A percentile compares a stretch with the other conserved stretches of the same genome.
Evolutionary conservation across 352 stramenopile species (phyloP).

Genomic region (Phytophthora lateralis): DNA sequence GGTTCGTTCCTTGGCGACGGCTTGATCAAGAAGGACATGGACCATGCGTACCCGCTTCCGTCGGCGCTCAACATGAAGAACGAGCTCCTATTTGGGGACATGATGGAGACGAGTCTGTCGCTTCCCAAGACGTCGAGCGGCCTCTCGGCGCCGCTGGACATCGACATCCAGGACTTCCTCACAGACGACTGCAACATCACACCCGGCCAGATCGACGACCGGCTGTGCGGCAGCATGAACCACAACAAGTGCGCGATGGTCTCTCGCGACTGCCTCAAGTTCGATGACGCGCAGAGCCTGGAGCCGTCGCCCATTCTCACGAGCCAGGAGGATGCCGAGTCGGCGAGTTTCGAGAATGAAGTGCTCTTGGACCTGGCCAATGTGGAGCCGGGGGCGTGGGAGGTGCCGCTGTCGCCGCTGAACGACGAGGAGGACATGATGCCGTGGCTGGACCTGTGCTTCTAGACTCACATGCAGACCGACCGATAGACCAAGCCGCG

Average conservation of each 20-base stretch:
- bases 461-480: conserved; percentile 41
- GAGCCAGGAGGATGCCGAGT: conserved; percentile 35
- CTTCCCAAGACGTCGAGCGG: conserved; percentile 26
- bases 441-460: conserved; percentile 85
- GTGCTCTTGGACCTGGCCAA: conserved; percentile 75
- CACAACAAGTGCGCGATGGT: conserved; percentile 67
- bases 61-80: conserved; percentile 54
- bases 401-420: conserved; percentile 80
- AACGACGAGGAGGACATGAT: conserved; percentile 87
- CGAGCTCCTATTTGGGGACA: conserved; percentile 46
- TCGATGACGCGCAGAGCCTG: conserved; percentile 37
- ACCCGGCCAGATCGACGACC: conserved; percentile 49
- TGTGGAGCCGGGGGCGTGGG: conserved; percentile 77
- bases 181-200: conserved; percentile 81
- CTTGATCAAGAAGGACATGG: conserved; percentile 45
- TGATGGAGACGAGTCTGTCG: conserved; percentile 40
- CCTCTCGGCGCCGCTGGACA: conserved; percentile 49
- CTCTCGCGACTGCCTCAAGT: conserved; percentile 74
- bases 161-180: conserved; percentile 84
- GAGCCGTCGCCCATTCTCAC: conserved; percentile 30
- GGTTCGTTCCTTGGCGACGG: conserved; percentile 46
- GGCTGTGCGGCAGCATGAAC: conserved; percentile 38
- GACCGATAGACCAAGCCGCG: conserved; percentile 38
- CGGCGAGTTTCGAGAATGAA: conserved; percentile 65
- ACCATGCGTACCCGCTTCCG: conserved; percentile 41